These are phyloP conservation scores for Blastobotrys illinoisensis DNA, from an alignment of 1,139 yeast genomes.

Conservation along the genomic window DNA sequence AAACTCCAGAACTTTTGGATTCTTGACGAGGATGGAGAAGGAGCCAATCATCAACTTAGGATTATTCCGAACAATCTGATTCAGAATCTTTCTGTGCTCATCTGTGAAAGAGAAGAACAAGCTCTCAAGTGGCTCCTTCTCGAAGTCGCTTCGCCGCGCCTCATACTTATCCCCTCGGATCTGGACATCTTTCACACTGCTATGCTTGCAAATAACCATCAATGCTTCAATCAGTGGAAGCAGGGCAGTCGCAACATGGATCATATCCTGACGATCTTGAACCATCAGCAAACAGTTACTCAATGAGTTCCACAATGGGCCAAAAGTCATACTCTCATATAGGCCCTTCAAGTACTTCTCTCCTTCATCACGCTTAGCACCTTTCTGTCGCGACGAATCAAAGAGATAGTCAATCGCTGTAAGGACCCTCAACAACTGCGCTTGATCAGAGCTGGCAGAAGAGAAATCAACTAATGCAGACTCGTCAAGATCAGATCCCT, in stretches of 20 bases:
- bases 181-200: constrained; percentile 55
- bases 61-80: constrained; percentile 86
- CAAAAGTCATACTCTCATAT: constrained; percentile 65
- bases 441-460: constrained; percentile 79
- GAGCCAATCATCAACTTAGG: constrained; percentile 97
- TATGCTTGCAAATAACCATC: constrained; percentile 92
- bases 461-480: constrained; percentile 63
- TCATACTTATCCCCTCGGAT: constrained; percentile 46
- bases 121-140: constrained; percentile 71
- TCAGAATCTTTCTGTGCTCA: constrained; percentile 80
- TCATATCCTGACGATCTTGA: constrained; percentile 39
- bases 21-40: constrained; percentile 80
- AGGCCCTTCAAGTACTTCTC: constrained; percentile 39
- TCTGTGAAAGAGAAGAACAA: constrained; percentile 85
- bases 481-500: constrained; percentile 45
- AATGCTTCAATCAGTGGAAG: constrained; percentile 86
- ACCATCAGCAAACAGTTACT: constrained; percentile 63
- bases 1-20: constrained; percentile 87
- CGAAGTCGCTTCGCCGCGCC: constrained; percentile 56
- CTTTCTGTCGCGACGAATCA: constrained; percentile 36
- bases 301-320: constrained; percentile 80
- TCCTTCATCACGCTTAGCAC: constrained; percentile 35
- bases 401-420: constrained; percentile 87
- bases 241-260: constrained; percentile 73
- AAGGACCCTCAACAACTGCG: constrained; percentile 73